phyloP scores from a whole-genome alignment of 2,329 filamentous ascomycete genomes.

The Pseudogymnoascus sp. region DNA sequence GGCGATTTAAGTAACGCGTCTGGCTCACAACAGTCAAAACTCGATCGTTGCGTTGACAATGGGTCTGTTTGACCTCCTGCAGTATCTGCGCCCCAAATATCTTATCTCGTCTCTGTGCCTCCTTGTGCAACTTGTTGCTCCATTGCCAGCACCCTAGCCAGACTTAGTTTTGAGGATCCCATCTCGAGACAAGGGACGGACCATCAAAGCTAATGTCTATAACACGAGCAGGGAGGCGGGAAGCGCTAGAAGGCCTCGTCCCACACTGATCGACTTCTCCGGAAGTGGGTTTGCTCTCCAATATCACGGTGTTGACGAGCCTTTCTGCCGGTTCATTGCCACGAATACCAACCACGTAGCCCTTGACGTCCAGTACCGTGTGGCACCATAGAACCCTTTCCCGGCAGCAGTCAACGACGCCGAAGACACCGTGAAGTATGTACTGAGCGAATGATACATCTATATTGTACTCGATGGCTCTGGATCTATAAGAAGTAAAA shows the following conservation, averaged over 20 bases:
- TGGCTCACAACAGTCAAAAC: neutral
- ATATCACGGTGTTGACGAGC: slow-evolving; percentile 33
- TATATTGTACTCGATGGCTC: too few relatives aligned
- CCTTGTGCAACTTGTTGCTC: slow-evolving; percentile 11
- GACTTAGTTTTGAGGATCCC: slow-evolving; percentile 15
- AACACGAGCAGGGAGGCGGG: neutral
- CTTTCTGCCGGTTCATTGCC: too few relatives aligned
- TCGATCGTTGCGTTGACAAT: neutral
- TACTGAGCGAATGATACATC: too few relatives aligned
- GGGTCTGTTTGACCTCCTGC: slow-evolving; percentile 13
- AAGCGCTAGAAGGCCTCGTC: slow-evolving; percentile 14
- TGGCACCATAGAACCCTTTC: too few relatives aligned
- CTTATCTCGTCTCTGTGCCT: slow-evolving; percentile 14
- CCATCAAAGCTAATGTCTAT: slow-evolving; percentile 11
- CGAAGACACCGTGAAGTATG: too few relatives aligned
- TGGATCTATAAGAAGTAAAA: neutral
- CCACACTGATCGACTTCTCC: slow-evolving; percentile 30
- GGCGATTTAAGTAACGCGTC: neutral
- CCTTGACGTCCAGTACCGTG: too few relatives aligned
- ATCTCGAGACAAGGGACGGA: slow-evolving; percentile 14
- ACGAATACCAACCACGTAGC: too few relatives aligned
- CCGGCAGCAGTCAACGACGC: too few relatives aligned
- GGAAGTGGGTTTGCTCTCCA: slow-evolving; percentile 30
- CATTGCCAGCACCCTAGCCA: slow-evolving; percentile 3
- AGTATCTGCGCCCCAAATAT: slow-evolving; percentile 17